Evolutionary conservation across 441 rosid species (phyloP).

Genomic region (Euphorbia schlechtendalii): DNA sequence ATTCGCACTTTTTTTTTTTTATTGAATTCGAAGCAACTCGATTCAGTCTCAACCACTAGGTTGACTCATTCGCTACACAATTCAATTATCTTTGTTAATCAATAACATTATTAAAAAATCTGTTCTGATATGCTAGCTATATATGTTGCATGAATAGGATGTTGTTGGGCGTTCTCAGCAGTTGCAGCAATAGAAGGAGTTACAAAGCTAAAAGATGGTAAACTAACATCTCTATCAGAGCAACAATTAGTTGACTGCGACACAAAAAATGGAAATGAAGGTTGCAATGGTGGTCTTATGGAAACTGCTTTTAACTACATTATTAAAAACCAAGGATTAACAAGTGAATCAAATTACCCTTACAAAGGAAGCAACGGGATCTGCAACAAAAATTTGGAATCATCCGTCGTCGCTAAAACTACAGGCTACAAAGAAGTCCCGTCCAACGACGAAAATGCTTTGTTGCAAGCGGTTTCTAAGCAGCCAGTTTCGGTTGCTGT

Average conservation of each 20-base stretch:
- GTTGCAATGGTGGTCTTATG: constrained; percentile 72
- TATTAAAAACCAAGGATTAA: constrained; percentile 43
- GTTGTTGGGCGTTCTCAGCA: constrained; percentile 82
- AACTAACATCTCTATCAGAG: constrained; percentile 53
- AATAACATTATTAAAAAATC: too few relatives aligned
- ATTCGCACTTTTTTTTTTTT: too few relatives aligned
- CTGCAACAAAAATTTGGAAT: constrained; percentile 34
- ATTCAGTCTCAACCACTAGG: too few relatives aligned
- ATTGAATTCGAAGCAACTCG: too few relatives aligned
- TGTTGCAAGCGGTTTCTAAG: constrained; percentile 50
- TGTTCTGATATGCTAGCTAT: background rate
- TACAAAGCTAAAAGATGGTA: constrained; percentile 48
- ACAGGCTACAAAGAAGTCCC: constrained; percentile 64
- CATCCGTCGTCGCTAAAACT: constrained; percentile 30
- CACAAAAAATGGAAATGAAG: constrained; percentile 39
- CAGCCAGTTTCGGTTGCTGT: constrained; percentile 77
- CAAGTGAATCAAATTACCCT: constrained; percentile 49
- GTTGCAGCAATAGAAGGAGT: constrained; percentile 66
- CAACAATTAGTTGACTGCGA: constrained; percentile 76
- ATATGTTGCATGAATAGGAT: constrained; percentile 29
- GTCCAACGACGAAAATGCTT: constrained; percentile 45
- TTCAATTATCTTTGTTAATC: too few relatives aligned
- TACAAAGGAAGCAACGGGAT: constrained; percentile 33
- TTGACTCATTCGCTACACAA: too few relatives aligned
- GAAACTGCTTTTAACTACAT: constrained; percentile 63